These are phyloP conservation scores for Acer saccharum DNA, from an alignment of 345 rosid genomes.

Conservation along the genomic window DNA sequence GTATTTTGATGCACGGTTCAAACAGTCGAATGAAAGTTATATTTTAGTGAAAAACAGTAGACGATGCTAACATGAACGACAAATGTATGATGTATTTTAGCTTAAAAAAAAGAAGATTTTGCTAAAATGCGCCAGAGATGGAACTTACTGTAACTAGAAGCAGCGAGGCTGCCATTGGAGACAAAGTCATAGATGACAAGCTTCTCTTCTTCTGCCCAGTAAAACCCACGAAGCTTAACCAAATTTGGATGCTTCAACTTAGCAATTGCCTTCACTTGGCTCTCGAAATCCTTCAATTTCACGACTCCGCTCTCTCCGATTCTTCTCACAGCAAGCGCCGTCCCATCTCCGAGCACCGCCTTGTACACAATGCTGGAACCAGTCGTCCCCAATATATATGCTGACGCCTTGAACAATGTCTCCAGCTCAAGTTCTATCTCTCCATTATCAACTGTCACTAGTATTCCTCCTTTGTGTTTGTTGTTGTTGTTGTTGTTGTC, in stretches of 20 bases:
- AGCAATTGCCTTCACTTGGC: conserved; percentile 57
- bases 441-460: conserved; percentile 62
- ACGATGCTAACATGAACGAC: neutral
- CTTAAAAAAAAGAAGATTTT: neutral
- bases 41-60: neutral
- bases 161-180: conserved; percentile 75
- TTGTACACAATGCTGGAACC: conserved; percentile 78
- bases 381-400: conserved; percentile 69
- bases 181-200: conserved; percentile 75
- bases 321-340: conserved; percentile 77
- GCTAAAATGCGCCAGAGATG: conserved; percentile 27
- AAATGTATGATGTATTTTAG: conserved; percentile 15
- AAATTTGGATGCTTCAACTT: conserved; percentile 78
- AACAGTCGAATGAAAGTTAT: neutral
- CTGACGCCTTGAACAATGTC: conserved; percentile 77
- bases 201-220: conserved; percentile 88
- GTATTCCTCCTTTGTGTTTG: conserved; percentile 40
- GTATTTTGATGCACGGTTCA: too few relatives aligned
- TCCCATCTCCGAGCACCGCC: conserved; percentile 74
- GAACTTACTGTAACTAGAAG: conserved; percentile 55
- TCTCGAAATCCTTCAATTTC: conserved; percentile 73
- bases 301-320: conserved; percentile 67
- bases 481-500: conserved; percentile 32
- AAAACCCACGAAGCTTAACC: conserved; percentile 72
- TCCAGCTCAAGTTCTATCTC: conserved; percentile 75